phyloP scores from a whole-genome alignment of 345 rosid species.

The Brassica nigra region DNA sequence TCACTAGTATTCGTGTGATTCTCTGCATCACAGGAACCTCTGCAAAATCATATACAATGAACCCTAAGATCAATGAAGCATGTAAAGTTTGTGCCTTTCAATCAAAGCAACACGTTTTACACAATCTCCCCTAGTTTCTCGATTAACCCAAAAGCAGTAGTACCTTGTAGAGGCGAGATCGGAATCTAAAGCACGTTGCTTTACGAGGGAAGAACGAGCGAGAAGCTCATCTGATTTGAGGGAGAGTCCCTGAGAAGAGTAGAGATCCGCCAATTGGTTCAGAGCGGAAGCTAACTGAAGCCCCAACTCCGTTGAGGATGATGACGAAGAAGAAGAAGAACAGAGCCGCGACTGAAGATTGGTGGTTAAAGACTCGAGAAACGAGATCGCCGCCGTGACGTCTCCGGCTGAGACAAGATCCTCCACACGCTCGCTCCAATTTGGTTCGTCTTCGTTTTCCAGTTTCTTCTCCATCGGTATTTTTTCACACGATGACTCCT shows the following conservation, averaged over 20 bases:
- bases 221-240: constrained; percentile 73
- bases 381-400: constrained; percentile 60
- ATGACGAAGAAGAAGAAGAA: constrained; percentile 24
- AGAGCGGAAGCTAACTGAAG: constrained; percentile 67
- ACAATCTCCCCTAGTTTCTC: background rate
- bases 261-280: constrained; percentile 62
- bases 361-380: constrained; percentile 60
- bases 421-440: constrained; percentile 88
- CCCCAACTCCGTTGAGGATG: constrained; percentile 31
- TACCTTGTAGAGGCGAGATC: constrained; percentile 48
- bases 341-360: constrained; percentile 39
- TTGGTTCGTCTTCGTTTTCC: constrained; percentile 24
- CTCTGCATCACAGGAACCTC: constrained; percentile 37
- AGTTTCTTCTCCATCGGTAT: constrained; percentile 31
- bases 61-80: constrained; percentile 18
- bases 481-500: constrained; percentile 22
- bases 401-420: constrained; percentile 72
- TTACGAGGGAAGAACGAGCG: constrained; percentile 60
- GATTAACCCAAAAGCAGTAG: background rate
- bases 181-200: constrained; percentile 41
- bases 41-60: constrained; percentile 19
- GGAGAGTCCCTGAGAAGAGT: constrained; percentile 72
- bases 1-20: constrained; percentile 11
- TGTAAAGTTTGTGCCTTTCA: background rate
- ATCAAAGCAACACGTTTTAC: background rate